Conservation (phyloP, 2,329 filamentous ascomycete genomes). For the Fusarium albidum region DNA sequence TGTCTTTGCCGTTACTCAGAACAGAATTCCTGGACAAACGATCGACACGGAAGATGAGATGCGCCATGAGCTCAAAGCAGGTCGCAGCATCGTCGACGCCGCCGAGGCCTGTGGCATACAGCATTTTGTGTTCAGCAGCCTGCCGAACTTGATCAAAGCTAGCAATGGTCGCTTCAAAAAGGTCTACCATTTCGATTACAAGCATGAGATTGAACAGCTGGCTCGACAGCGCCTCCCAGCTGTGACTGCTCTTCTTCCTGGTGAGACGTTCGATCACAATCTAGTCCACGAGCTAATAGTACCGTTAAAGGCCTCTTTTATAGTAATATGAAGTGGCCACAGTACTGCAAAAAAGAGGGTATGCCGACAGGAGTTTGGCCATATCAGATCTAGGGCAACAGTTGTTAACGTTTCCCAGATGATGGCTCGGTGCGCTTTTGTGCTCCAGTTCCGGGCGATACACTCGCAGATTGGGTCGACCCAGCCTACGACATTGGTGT, state of each 20-base stretch:
- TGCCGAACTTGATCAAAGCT: constrained; percentile 12
- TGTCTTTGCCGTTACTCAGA: constrained; percentile 21
- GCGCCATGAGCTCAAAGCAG: constrained; percentile 22
- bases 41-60: constrained; percentile 17
- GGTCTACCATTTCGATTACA: constrained; percentile 26
- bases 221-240: constrained; percentile 4
- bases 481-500: constrained; percentile 18
- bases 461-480: constrained; percentile 19
- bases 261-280: background rate
- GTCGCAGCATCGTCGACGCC: constrained; percentile 21
- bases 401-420: background rate
- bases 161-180: constrained; percentile 12
- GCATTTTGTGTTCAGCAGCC: constrained; percentile 28
- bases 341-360: constrained; percentile 16
- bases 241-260: constrained; percentile 20
- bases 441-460: constrained; percentile 11
- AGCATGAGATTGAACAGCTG: constrained; percentile 17
- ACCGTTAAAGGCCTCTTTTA: constrained; percentile 21
- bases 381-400: no score
- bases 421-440: constrained; percentile 23
- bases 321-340: constrained; percentile 23
- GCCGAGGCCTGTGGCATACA: constrained; percentile 13
- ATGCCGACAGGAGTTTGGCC: no score
- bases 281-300: no score
- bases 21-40: constrained; percentile 9